Percentiles rank a stretch among this genome's conserved stretches.
Conservation (phyloP, 495 filamentous ascomycete genomes). For the Gamarada debralockiae region DNA sequence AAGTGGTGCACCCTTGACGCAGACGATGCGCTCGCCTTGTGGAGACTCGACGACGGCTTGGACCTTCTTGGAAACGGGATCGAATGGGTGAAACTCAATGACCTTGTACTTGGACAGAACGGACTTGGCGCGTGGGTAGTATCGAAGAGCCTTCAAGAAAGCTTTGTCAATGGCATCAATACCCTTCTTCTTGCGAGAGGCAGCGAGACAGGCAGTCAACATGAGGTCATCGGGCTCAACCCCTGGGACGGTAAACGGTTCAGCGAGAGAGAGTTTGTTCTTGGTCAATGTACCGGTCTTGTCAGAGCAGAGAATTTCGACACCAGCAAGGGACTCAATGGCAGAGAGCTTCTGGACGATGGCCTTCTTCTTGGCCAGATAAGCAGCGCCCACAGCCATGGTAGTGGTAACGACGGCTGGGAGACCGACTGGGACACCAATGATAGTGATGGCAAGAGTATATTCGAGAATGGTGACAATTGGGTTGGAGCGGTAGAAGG, state of each 20-base stretch:
- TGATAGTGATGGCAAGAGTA: conserved; percentile 83
- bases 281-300: conserved; percentile 94
- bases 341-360: conserved; percentile 96
- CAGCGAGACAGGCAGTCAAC: conserved; percentile 86
- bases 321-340: conserved; percentile 91
- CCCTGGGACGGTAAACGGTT: conserved; percentile 78
- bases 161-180: conserved; percentile 94
- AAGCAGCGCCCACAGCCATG: conserved; percentile 93
- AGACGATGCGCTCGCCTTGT: conserved; percentile 75
- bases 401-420: conserved; percentile 94
- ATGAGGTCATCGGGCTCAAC: conserved; percentile 81
- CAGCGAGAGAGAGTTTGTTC: conserved; percentile 83
- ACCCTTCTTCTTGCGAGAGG: conserved; percentile 91
- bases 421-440: conserved; percentile 94
- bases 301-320: conserved; percentile 96
- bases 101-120: conserved; percentile 73
- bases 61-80: conserved; percentile 93
- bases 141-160: conserved; percentile 78
- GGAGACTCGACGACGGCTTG: conserved; percentile 77
- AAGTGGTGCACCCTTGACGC: conserved; percentile 87
- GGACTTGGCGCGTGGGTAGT: conserved; percentile 73
- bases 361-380: conserved; percentile 90
- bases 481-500: conserved; percentile 78
- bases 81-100: conserved; percentile 81
- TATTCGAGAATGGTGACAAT: conserved; percentile 77